Base-by-base conservation (phyloP, 441 rosid genomes). In the Breynia disticha region DNA sequence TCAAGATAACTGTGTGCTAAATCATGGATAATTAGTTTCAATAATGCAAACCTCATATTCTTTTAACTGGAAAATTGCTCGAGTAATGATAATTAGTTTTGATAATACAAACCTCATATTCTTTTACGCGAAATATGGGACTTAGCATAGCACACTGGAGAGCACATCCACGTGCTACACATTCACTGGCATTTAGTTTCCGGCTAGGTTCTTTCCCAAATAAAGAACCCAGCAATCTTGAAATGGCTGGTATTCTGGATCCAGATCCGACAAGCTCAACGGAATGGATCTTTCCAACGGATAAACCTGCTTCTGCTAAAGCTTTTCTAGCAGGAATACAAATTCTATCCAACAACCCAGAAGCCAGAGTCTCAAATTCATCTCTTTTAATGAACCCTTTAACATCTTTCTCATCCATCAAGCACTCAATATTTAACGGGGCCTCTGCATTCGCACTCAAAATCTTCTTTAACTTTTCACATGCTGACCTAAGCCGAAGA, bases 401-500 rank as follows among this genome's bases (percentile, higher is more conserved):
- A 57, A 93, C 98, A 72, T 93, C 98, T 72, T 86, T 88, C 78
- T 89, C 98, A 53, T 93, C 91, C 90, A 93, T 86, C 67, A 93
- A 71, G 75, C 97, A 88, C 67, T 93, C 95, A 46, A 88, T 83
- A 56, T 86, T 83, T 47, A 88, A 67, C 0, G 76, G 93, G 17
- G 88, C 99, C 73, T 80, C 93, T 13, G 90, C 85, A 70, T 87
- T 93, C 60, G 99, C 99, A 72, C 99, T 93, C 77, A 93, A 67
- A 57, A 93, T 82, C 76, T 93, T 93, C 77, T 93, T 93, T 72
- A 93, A 54, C 73, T 89, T 93, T 76, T 86, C 99, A 67, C 99
- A 89, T 2, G 93, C 80, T 24, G 88, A 76, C 67, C 88, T 79
- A 66, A 86, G 52, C 80, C 97, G 81, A 62, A 84, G 67, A 41